A percentile compares a stretch with the other conserved stretches of the same genome.
These are phyloP conservation scores for Martensiomyces pterosporus DNA, from an alignment of 192 early-diverging fungal species.

Conservation along the genomic window DNA sequence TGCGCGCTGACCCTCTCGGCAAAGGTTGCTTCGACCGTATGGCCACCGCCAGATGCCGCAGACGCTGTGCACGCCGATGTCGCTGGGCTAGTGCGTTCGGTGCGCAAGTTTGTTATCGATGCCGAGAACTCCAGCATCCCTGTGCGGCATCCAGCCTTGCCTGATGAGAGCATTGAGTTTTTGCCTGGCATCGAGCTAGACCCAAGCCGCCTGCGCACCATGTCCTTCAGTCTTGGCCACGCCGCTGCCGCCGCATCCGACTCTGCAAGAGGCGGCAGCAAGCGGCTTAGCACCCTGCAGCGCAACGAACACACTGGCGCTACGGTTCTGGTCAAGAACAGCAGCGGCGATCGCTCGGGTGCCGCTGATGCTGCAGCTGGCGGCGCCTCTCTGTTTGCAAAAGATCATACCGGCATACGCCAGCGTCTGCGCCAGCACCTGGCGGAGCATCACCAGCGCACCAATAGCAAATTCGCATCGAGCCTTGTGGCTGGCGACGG, in stretches of 20 bases:
- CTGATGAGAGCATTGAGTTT: slow-evolving; percentile 37
- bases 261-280: slow-evolving; percentile 1
- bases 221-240: slow-evolving; percentile 19
- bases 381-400: slow-evolving; percentile 44
- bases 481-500: too few relatives aligned
- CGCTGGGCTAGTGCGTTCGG: slow-evolving; percentile 69
- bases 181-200: slow-evolving; percentile 39
- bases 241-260: too few relatives aligned
- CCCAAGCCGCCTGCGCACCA: slow-evolving; percentile 16
- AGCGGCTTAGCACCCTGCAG: slow-evolving; percentile 40
- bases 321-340: slow-evolving; percentile 36
- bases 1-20: slow-evolving; percentile 82
- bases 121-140: slow-evolving; percentile 57
- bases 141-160: slow-evolving; percentile 8
- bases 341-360: slow-evolving; percentile 6
- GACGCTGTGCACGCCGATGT: slow-evolving; percentile 69
- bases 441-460: slow-evolving; percentile 49
- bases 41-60: slow-evolving; percentile 84
- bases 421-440: slow-evolving; percentile 51
- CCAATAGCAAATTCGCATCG: slow-evolving; percentile 10
- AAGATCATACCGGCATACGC: slow-evolving; percentile 43
- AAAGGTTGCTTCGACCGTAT: slow-evolving; percentile 78
- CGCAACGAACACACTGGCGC: slow-evolving; percentile 50
- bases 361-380: not conserved
- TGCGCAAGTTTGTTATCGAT: slow-evolving; percentile 67